Evolutionary conservation across 371 early-diverging fungal genomes (phyloP), one percentile per base, ranked within the genome.

Genomic region (Conidiobolus incongruus): DNA sequence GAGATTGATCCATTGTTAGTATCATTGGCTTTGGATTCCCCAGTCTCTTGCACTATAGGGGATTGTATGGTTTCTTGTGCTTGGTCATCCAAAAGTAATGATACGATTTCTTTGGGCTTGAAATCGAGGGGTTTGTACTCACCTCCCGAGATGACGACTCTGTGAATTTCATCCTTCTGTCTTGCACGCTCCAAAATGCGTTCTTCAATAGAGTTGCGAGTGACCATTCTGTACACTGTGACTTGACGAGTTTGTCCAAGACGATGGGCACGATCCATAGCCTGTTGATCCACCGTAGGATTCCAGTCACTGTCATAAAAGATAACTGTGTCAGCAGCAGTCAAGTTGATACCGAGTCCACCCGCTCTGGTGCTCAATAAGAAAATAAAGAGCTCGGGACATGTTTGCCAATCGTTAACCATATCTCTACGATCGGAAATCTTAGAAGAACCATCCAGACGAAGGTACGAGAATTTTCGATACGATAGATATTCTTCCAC

Each of bases 221-320:
- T 83, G 11, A 95, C 75, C 38, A 98, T 56, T 10, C 94, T 65
- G 51, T 92, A 92, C 0, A 98, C 91, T 4, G 81, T 81, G 10
- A 98, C 98, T 56, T 90, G 88, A 35, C 77, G 80, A 6, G 86
- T 93, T 60, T 98, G 98, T 10, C 98, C 98, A 44, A 98, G 63
- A 47, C 98, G 74, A 67, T 98, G 98, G 0, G 91, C 91, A 37
- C 98, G 82, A 50, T 92, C 98, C 87, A 91, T 91, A 11, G 93
- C 90, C 56, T 96, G 98, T 61, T 90, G 80, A 62, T 98, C 96
- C 22, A 90, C 87, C 0, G 86, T 89, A 6, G 99, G 99, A 54
- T 97, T 99, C 91, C 94, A 99, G 62, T 99, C 99, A 39, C 78
- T 78, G 60, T 99, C 99, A 55, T 91, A 97, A 59, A 99, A 89